Conservation (phyloP, 345 rosid genomes). For the Syzygium aromaticum region DNA sequence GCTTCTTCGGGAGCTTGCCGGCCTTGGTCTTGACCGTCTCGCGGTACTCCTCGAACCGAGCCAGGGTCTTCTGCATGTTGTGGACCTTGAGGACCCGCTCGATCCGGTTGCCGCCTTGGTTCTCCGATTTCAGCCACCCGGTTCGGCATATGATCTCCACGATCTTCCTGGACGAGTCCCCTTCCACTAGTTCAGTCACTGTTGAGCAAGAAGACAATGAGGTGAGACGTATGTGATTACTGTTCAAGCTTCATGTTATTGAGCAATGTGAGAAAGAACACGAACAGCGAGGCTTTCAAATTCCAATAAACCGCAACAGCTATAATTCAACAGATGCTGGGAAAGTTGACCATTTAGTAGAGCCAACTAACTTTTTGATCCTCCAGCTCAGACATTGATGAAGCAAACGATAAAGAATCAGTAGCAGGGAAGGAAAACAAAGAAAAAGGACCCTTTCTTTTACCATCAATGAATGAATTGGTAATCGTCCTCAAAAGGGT, state of each 20-base stretch:
- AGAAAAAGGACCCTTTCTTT: background rate
- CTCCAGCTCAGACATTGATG: background rate
- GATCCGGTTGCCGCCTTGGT: conserved; percentile 65
- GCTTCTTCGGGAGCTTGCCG: conserved; percentile 47
- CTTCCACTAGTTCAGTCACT: conserved; percentile 98
- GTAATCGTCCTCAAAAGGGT: background rate
- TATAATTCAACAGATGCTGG: background rate
- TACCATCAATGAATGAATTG: background rate
- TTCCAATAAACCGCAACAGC: background rate
- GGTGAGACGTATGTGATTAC: background rate
- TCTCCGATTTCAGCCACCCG: conserved; percentile 87
- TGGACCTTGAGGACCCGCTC: conserved; percentile 92
- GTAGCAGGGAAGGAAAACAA: background rate
- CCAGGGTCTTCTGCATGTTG: conserved; percentile 90
- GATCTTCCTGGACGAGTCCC: conserved; percentile 95
- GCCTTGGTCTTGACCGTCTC: conserved; percentile 73
- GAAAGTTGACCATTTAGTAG: background rate
- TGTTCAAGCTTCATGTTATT: background rate
- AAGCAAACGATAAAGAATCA: background rate
- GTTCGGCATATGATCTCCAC: conserved; percentile 94
- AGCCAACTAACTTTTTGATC: background rate
- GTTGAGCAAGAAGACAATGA: background rate
- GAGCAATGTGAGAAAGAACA: background rate
- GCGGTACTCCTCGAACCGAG: conserved; percentile 86
- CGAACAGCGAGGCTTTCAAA: background rate